Percentiles rank a stretch among this genome's conserved stretches.
Conservation (phyloP, 1,284 basidiomycete species). For the Boletus subluridellus region DNA sequence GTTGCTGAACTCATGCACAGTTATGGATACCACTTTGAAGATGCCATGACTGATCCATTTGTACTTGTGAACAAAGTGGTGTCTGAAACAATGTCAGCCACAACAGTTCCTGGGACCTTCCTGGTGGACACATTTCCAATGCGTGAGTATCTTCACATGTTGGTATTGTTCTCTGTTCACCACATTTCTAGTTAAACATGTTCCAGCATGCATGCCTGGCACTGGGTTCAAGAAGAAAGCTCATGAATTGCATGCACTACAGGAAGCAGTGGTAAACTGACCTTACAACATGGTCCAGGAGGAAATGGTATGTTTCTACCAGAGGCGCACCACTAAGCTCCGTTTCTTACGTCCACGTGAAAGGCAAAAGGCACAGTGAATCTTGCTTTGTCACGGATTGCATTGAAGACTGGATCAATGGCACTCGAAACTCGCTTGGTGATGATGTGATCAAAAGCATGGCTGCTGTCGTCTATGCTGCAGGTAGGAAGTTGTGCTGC, state of each 20-base stretch:
- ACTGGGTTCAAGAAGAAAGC: constrained; percentile 3
- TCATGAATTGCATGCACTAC: constrained; percentile 4
- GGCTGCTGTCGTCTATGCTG: constrained; percentile 6
- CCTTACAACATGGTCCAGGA: constrained; percentile 4
- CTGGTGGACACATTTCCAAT: constrained; percentile 4
- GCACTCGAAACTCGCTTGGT: not conserved
- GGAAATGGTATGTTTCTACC: not conserved
- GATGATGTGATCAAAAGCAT: constrained; percentile 5
- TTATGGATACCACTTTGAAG: constrained; percentile 3
- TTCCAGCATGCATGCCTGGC: constrained; percentile 4
- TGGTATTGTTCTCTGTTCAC: not conserved
- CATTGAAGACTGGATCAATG: constrained; percentile 5
- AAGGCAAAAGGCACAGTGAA: not conserved
- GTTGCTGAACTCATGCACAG: not conserved
- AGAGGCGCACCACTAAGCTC: not conserved
- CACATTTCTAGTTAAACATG: not conserved
- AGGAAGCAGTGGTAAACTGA: constrained; percentile 3
- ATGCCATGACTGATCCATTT: constrained; percentile 4
- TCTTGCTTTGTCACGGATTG: constrained; percentile 5
- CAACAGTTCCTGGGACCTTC: constrained; percentile 4
- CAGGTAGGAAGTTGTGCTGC: not conserved
- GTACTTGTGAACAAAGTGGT: constrained; percentile 6
- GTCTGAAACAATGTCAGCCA: constrained; percentile 2
- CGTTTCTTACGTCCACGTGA: not conserved
- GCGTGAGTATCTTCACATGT: not conserved